Evolutionary conservation across 2,329 filamentous ascomycete genomes (phyloP), one percentile per base, ranked within the genome.

Genomic region (Canariomyces notabilis): DNA sequence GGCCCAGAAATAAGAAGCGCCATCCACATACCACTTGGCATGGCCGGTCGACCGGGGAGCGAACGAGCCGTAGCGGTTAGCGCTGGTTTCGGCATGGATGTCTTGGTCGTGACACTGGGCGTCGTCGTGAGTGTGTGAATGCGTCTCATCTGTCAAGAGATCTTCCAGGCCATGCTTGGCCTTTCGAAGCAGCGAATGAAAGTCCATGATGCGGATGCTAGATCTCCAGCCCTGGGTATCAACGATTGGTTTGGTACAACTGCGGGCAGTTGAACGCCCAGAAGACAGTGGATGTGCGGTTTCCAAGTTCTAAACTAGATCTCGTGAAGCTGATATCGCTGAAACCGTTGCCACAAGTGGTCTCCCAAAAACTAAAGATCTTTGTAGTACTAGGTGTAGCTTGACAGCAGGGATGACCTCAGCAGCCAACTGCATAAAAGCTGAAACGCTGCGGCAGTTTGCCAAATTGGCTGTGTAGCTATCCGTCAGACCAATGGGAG

Each of bases 11-110:
- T 94, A 93, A 7, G 81, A 80, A 61, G 84, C 87, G 6, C 85
- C 88, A 61, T 93, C 87, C 15, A 93, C 86, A 65, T 85, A 90
- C 87, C 89, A 95, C 72, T 95, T 94, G 52, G 79, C 81, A 60
- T 89, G 83, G 46, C 85, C 84, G 23, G 78, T 76, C 16, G 85
- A 77, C 59, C 83, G 77, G 1, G 86, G 81, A 1, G 86, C 85
- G 68, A 95, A 95, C 49, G 79, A 83, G 49, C 76, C 70, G 60
- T 73, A 83, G 39, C 80, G 75, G 55, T 83, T 74, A 20, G 67
- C 63, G 20, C 64, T 66, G 52, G 73, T 68, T 42, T 67, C 62
- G 20, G 47, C 46, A 35, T 69, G 64, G 2, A 64, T 58, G 38
- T 75, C 70, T 22, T 67, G 57, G 26, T 68, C 59, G 43, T 68